Evolutionary conservation across 2,329 filamentous ascomycete species (phyloP), one percentile per base, ranked within the genome.

Genomic region (Gaeumannomyces sp.): DNA sequence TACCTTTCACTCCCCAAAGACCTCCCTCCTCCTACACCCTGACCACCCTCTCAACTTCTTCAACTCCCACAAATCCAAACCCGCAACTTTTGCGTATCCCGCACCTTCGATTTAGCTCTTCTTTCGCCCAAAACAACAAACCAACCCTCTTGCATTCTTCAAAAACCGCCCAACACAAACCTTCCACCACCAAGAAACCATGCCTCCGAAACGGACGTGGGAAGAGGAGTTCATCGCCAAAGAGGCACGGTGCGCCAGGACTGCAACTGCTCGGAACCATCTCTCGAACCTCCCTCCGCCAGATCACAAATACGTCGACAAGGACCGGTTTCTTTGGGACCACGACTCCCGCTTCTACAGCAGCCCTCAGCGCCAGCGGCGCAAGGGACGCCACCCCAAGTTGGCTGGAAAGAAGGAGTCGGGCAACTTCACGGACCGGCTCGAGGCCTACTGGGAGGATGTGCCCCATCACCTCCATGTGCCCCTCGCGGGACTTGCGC

Each of bases 401-500:
- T 28, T 66, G 8, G 33, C 35, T 1, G 66, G 61, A 7, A 63
- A 63, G 27, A 28, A 33, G 16, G 63, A 62, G 62, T 50, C 58
- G 7, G 61, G 64, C 38, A 59, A 33, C n/a, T 19, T 63, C 22
- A 66, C 65, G 3, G 33, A n/a, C 6, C 35, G 63, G 27, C 45
- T 60, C 16, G 63, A 61, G 59, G 35, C 22, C 11, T 60, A 63
- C 25, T 66, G 62, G 45, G 38, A 66, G 29, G 60, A 63, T n/a
- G 27, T 66, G 33, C 65, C 65, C 4, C 11, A 31, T 25, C 27
- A 61, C 16, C 33, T 65, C 60, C 70, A 68, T 65, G 60, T 68
- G 7, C 69, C 70, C 2, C 45, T 70, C 13, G 70, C 70, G 25
- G 69, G 70, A 13, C 27, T 60, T n/a, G 25, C 61, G 28, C 50